Percentiles rank a stretch among this genome's conserved stretches.
Conservation (phyloP, 345 rosid genomes). For the Aquilaria malaccensis region DNA sequence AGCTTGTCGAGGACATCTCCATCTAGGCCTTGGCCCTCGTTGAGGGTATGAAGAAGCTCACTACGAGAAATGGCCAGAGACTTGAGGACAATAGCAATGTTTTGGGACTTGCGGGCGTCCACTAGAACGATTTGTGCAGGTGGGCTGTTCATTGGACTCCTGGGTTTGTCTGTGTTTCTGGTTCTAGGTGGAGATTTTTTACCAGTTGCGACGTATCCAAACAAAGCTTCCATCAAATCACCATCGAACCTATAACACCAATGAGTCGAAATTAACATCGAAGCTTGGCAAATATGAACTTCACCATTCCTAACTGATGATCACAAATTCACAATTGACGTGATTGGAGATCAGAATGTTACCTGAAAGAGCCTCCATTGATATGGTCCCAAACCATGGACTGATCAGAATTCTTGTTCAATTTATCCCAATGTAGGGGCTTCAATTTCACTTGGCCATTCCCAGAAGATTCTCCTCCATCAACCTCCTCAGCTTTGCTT, state of each 20-base stretch:
- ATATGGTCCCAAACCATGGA: conserved; percentile 97
- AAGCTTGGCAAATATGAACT: background rate
- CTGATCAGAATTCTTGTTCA: conserved; percentile 47
- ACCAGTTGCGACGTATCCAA: conserved; percentile 61
- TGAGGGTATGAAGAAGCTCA: conserved; percentile 50
- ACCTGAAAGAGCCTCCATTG: conserved; percentile 76
- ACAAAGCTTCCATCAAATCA: conserved; percentile 89
- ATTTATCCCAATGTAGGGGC: conserved; percentile 93
- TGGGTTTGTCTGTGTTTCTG: conserved; percentile 12
- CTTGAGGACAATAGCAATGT: conserved; percentile 69
- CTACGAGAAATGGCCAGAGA: conserved; percentile 48
- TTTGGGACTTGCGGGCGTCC: conserved; percentile 74
- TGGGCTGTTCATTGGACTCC: conserved; percentile 17
- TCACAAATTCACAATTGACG: background rate
- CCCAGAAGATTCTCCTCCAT: conserved; percentile 26
- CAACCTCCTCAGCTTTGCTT: conserved; percentile 13
- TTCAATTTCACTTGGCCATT: conserved; percentile 57
- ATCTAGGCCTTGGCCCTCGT: conserved; percentile 46
- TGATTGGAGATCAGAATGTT: conserved; percentile 11
- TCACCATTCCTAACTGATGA: background rate
- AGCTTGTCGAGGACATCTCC: conserved; percentile 71
- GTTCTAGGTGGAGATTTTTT: conserved; percentile 29
- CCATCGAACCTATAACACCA: conserved; percentile 53
- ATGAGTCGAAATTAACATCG: background rate
- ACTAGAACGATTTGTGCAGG: conserved; percentile 46